Evolutionary conservation across 495 filamentous ascomycete species (phyloP).

Genomic region (Sordaria brevicollis): DNA sequence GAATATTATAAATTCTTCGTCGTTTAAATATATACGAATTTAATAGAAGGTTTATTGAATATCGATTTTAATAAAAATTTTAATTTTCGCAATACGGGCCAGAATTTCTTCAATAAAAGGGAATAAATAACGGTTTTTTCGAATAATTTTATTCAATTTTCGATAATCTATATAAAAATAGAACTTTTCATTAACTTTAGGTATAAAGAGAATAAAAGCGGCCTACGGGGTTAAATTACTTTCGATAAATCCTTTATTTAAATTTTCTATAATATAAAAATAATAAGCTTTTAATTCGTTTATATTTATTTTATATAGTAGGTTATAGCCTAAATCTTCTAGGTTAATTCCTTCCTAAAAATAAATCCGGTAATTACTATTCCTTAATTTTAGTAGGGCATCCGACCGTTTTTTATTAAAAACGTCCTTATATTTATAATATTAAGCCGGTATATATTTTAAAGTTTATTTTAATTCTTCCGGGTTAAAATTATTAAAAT

Average conservation of each 20-base stretch:
- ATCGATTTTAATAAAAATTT: constrained; percentile 38
- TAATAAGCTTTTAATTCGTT: too few relatives aligned
- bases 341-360: too few relatives aligned
- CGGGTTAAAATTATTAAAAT: too few relatives aligned
- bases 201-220: constrained; percentile 24
- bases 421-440: too few relatives aligned
- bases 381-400: too few relatives aligned
- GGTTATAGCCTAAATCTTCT: too few relatives aligned
- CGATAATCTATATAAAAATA: constrained; percentile 37
- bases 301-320: too few relatives aligned
- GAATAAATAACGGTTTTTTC: constrained; percentile 34
- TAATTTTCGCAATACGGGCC: constrained; percentile 12
- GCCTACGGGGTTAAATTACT: constrained; percentile 2
- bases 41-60: constrained; percentile 10
- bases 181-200: constrained; percentile 22
- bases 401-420: too few relatives aligned
- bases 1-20: constrained; percentile 24
- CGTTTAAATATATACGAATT: constrained; percentile 14
- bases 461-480: too few relatives aligned
- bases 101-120: constrained; percentile 36
- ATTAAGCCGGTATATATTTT: too few relatives aligned
- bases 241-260: constrained; percentile 4
- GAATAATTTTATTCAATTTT: constrained; percentile 30
- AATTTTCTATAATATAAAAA: constrained; percentile 1
- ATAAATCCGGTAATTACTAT: too few relatives aligned